Percentiles rank a stretch among this genome's conserved stretches.
phyloP scores from a whole-genome alignment of 1,284 basidiomycete species.

The Microbotryum saponariae region DNA sequence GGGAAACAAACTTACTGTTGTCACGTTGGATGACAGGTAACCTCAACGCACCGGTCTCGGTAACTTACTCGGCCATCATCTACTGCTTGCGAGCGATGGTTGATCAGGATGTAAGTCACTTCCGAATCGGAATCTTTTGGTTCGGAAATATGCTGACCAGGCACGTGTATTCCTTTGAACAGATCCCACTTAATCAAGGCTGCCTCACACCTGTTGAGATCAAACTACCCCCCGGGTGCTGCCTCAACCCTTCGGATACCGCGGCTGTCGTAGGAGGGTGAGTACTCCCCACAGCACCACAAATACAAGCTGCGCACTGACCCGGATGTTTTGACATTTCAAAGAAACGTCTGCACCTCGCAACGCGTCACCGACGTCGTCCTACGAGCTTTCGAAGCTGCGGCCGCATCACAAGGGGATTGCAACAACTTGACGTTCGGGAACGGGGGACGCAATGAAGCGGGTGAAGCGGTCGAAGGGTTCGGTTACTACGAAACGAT shows the following conservation, averaged over 20 bases:
- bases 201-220: conserved; percentile 65
- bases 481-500: conserved; percentile 98
- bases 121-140: background rate
- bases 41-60: conserved; percentile 71
- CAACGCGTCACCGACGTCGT: conserved; percentile 94
- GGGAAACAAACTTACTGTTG: background rate
- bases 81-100: conserved; percentile 91
- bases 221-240: conserved; percentile 67
- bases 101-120: conserved; percentile 54
- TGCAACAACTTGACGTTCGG: conserved; percentile 85
- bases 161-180: background rate
- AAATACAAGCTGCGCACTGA: background rate
- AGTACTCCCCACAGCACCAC: background rate
- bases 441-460: conserved; percentile 71
- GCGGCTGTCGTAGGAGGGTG: conserved; percentile 27
- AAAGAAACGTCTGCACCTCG: conserved; percentile 50
- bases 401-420: conserved; percentile 87
- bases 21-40: conserved; percentile 48
- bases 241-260: conserved; percentile 64
- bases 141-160: background rate
- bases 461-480: conserved; percentile 64
- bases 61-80: conserved; percentile 86
- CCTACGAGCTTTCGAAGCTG: conserved; percentile 83
- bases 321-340: background rate
- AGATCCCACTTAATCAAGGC: conserved; percentile 85